A percentile compares a stretch with the other conserved stretches of the same genome.
Conservation (phyloP, 768 basidiomycete species). For the Macrolepiota albuminosa region DNA sequence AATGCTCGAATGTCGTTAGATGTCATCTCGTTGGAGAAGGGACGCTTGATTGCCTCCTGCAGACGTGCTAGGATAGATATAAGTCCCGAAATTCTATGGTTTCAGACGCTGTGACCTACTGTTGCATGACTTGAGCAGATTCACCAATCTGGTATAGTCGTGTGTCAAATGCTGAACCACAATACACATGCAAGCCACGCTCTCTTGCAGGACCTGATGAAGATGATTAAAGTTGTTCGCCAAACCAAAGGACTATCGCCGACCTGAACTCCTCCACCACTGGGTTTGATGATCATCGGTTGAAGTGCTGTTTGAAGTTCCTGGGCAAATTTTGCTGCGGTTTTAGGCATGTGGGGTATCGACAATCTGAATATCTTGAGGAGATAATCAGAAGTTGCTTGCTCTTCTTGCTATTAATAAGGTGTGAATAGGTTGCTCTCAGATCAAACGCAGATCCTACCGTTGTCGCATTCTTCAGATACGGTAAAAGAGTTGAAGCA, state of each 20-base stretch:
- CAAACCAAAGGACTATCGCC: constrained; percentile 13
- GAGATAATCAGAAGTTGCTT: constrained; percentile 78
- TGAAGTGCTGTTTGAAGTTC: constrained; percentile 79
- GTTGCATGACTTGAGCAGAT: constrained; percentile 82
- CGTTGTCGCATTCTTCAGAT: constrained; percentile 77
- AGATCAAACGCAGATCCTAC: constrained; percentile 31
- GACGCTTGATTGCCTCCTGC: constrained; percentile 49
- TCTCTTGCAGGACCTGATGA: constrained; percentile 78
- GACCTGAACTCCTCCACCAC: constrained; percentile 62
- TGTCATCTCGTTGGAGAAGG: constrained; percentile 33
- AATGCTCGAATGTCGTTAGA: constrained; percentile 50
- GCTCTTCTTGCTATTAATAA: constrained; percentile 65
- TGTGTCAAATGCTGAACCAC: constrained; percentile 84
- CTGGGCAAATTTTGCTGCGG: constrained; percentile 81
- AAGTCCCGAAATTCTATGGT: background rate
- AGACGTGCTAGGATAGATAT: constrained; percentile 46
- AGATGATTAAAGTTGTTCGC: background rate
- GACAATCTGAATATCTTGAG: constrained; percentile 84
- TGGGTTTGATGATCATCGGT: constrained; percentile 89
- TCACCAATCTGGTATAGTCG: constrained; percentile 74
- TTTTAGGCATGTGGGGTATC: constrained; percentile 87
- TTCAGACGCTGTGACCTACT: constrained; percentile 34
- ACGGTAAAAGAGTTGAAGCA: constrained; percentile 84
- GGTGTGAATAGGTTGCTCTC: background rate
- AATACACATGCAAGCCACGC: constrained; percentile 87